These are phyloP conservation scores for Xylariaceae sp. DNA, from an alignment of 2,329 filamentous ascomycete species.

Conservation along the genomic window DNA sequence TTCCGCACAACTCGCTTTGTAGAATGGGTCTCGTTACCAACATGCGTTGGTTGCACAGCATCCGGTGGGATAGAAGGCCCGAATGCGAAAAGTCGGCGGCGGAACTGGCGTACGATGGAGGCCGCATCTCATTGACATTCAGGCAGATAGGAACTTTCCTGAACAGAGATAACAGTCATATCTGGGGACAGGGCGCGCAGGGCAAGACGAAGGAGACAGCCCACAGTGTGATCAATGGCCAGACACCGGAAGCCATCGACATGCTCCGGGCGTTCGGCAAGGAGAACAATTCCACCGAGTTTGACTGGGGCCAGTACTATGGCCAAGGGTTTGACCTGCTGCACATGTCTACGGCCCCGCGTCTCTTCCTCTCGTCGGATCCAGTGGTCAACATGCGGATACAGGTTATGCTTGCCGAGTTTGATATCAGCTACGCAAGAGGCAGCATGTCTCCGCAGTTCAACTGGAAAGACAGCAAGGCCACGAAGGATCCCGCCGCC, in stretches of 20 bases:
- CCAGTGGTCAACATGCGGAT: slow-evolving; percentile 44
- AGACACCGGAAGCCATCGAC: slow-evolving; percentile 57
- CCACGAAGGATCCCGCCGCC: slow-evolving; percentile 9
- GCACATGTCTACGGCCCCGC: slow-evolving; percentile 52
- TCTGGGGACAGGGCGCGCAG: slow-evolving; percentile 90
- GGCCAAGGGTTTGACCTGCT: slow-evolving; percentile 81
- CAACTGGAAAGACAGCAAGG: slow-evolving; percentile 18
- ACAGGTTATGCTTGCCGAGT: slow-evolving; percentile 45
- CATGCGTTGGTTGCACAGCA: slow-evolving; percentile 84
- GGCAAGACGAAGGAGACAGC: slow-evolving; percentile 61
- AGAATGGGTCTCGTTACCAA: slow-evolving; percentile 79
- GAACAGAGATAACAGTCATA: slow-evolving; percentile 52
- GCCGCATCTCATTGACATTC: slow-evolving; percentile 89
- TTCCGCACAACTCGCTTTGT: slow-evolving; percentile 89
- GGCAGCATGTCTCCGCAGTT: slow-evolving; percentile 29
- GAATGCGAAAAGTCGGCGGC: slow-evolving; percentile 60
- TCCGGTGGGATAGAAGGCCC: slow-evolving; percentile 78
- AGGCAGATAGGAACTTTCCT: slow-evolving; percentile 84
- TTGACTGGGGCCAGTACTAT: slow-evolving; percentile 73
- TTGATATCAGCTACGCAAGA: slow-evolving; percentile 40
- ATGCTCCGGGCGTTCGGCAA: slow-evolving; percentile 77
- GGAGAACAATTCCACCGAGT: slow-evolving; percentile 72
- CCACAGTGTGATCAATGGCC: slow-evolving; percentile 62
- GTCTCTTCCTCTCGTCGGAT: slow-evolving; percentile 48
- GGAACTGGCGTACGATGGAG: slow-evolving; percentile 69